Evolutionary conservation across 2,329 filamentous ascomycete genomes (phyloP).

Genomic region (Ceratocystiopsis minuta): DNA sequence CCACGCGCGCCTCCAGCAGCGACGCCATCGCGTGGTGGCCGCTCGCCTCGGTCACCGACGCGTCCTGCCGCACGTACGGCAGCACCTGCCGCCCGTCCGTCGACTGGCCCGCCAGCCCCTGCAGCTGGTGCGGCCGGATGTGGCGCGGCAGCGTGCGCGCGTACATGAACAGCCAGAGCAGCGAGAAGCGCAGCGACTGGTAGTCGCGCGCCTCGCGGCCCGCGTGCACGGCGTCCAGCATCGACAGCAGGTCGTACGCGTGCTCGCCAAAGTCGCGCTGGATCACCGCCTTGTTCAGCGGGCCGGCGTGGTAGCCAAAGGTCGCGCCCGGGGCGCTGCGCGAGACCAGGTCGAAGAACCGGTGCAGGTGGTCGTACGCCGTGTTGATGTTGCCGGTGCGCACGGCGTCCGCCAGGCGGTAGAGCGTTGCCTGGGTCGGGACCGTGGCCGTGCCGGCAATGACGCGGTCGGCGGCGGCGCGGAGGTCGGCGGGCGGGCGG

Average conservation of each 20-base stretch:
- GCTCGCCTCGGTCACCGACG: neutral
- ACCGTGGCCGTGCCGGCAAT: constrained; percentile 4
- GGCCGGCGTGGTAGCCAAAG: constrained; percentile 74
- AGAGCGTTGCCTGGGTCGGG: constrained; percentile 29
- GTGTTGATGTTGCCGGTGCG: constrained; percentile 75
- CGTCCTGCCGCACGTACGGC: constrained; percentile 8
- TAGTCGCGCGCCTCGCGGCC: constrained; percentile 86
- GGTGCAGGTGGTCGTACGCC: constrained; percentile 77
- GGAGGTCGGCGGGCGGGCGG: constrained; percentile 2
- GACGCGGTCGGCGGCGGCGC: constrained; percentile 2
- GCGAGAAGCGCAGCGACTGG: constrained; percentile 79
- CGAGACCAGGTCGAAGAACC: constrained; percentile 83
- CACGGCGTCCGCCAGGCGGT: constrained; percentile 63
- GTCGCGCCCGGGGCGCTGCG: constrained; percentile 69
- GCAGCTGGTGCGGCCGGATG: constrained; percentile 18
- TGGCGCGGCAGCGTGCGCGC: constrained; percentile 39
- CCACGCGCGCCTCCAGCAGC: constrained; percentile 7
- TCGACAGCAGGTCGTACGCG: constrained; percentile 75
- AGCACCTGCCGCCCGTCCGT: constrained; percentile 9
- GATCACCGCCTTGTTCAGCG: constrained; percentile 82
- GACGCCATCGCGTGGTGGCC: constrained; percentile 5
- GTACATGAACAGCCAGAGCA: constrained; percentile 93
- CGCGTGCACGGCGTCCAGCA: constrained; percentile 90
- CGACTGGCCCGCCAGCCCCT: constrained; percentile 8
- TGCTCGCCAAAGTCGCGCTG: constrained; percentile 92